Percentiles rank a stretch among this genome's conserved stretches.
Conservation (phyloP, 1,139 yeast species). For the Hyphopichia pseudoburtonii region DNA sequence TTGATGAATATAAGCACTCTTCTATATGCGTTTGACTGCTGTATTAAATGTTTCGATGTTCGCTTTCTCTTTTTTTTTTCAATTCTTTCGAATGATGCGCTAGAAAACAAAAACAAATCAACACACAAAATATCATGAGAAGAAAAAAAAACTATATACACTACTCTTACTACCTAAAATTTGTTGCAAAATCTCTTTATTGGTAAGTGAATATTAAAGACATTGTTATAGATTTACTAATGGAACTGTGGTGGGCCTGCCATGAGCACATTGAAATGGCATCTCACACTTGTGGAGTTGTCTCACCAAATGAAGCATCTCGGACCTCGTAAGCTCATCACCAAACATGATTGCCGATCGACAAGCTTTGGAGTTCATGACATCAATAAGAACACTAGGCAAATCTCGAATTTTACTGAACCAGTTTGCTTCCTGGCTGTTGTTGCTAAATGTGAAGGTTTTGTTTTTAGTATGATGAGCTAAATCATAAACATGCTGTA, state of each 20-base stretch:
- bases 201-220: no score
- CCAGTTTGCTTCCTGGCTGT: slow-evolving; percentile 14
- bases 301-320: slow-evolving; percentile 47
- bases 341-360: slow-evolving; percentile 77
- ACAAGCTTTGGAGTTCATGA: slow-evolving; percentile 67
- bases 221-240: slow-evolving; percentile 28
- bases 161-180: no score
- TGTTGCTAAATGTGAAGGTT: neutral
- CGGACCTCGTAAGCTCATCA: slow-evolving; percentile 36
- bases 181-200: no score
- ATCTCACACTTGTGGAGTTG: slow-evolving; percentile 47
- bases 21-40: no score
- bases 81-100: no score
- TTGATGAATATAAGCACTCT: no score
- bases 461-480: neutral
- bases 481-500: slow-evolving; percentile 1
- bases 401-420: slow-evolving; percentile 20
- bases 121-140: no score
- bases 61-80: no score
- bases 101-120: no score
- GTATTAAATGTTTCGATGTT: no score
- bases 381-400: slow-evolving; percentile 51
- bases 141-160: no score
- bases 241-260: slow-evolving; percentile 74
- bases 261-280: slow-evolving; percentile 88